A percentile compares a stretch with the other conserved stretches of the same genome.
Evolutionary conservation across 208 protist species (phyloP).

Genomic region (Leishmania amazonensis): DNA sequence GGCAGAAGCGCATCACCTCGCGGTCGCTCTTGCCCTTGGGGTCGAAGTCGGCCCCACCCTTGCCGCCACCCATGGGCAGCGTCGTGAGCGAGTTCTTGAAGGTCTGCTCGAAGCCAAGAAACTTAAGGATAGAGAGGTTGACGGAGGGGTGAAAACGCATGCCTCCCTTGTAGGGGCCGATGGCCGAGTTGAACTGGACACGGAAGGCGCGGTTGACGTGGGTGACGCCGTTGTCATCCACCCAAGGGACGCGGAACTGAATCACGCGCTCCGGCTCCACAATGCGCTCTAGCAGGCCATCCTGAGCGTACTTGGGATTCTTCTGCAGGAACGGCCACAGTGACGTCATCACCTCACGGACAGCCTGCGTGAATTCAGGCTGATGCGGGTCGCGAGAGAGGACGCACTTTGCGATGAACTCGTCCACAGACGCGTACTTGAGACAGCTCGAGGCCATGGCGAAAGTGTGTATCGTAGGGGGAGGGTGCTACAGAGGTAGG

Average conservation of each 20-base stretch:
- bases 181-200: constrained; percentile 93
- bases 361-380: constrained; percentile 91
- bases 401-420: constrained; percentile 63
- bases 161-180: constrained; percentile 96
- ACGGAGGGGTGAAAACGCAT: constrained; percentile 85
- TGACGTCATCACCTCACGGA: constrained; percentile 85
- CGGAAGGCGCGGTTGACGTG: constrained; percentile 93
- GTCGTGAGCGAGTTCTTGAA: constrained; percentile 96
- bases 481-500: not conserved
- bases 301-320: constrained; percentile 72
- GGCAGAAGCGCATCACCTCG: constrained; percentile 96
- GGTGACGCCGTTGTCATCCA: constrained; percentile 83
- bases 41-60: constrained; percentile 95
- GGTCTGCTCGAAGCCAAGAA: constrained; percentile 96
- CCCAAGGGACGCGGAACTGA: constrained; percentile 93
- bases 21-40: constrained; percentile 91
- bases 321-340: constrained; percentile 85
- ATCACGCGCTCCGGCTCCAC: constrained; percentile 92
- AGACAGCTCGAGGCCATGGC: constrained; percentile 8
- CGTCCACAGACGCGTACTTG: constrained; percentile 48
- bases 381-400: constrained; percentile 70
- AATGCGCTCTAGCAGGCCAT: constrained; percentile 79
- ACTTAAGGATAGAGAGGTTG: constrained; percentile 93
- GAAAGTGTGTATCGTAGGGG: not conserved
- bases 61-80: constrained; percentile 93